These are phyloP conservation scores for Verbascum thapsus DNA, from an alignment of 257 asterid genomes.

Conservation along the genomic window DNA sequence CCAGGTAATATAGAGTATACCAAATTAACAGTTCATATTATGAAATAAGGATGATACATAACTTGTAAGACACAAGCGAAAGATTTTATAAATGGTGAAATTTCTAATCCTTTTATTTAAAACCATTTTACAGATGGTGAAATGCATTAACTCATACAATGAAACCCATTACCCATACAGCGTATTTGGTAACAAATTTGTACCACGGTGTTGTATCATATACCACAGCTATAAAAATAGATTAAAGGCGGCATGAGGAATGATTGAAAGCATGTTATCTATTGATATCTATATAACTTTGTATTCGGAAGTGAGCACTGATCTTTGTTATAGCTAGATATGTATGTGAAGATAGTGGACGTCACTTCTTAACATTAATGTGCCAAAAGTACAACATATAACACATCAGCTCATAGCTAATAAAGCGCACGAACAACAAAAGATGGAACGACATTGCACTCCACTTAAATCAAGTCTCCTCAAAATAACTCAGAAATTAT, in stretches of 20 bases:
- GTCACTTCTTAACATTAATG: not conserved
- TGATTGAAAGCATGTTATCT: not conserved
- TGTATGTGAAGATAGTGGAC: too few species aligned
- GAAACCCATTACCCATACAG: too few species aligned
- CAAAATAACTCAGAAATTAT: not conserved
- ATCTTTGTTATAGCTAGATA: too few species aligned
- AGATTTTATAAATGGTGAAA: too few species aligned
- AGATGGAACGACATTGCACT: not conserved
- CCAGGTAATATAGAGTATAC: not conserved
- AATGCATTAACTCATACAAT: too few species aligned
- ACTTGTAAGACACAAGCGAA: too few species aligned
- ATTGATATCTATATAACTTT: not conserved
- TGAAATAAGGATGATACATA: too few species aligned
- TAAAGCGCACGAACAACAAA: not conserved
- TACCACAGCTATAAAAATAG: not conserved
- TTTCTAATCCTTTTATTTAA: too few species aligned
- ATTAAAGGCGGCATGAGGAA: not conserved
- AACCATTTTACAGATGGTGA: too few species aligned
- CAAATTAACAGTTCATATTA: too few species aligned
- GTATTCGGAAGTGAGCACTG: too few species aligned
- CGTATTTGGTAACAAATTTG: conserved; percentile 4
- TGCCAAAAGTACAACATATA: not conserved
- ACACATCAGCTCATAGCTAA: too few species aligned
- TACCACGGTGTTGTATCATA: not conserved
- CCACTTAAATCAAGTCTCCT: not conserved